These are phyloP conservation scores for Corymbia citriodora DNA, from an alignment of 441 rosid genomes.

Conservation along the genomic window DNA sequence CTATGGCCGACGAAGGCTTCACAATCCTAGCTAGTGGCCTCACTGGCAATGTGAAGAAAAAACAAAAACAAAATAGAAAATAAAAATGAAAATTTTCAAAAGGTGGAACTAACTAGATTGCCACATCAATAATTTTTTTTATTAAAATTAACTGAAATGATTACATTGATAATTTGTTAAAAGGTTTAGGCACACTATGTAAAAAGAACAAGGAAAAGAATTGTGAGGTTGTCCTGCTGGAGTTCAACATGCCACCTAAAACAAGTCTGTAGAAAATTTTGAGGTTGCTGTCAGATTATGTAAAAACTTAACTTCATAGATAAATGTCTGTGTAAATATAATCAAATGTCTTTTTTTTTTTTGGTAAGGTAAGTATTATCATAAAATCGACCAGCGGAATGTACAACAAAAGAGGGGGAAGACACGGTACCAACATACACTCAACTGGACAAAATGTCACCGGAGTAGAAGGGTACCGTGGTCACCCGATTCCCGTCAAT, in stretches of 20 bases:
- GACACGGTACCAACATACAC: too few species aligned
- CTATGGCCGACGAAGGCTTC: not conserved
- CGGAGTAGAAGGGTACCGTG: too few species aligned
- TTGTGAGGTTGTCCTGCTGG: not conserved
- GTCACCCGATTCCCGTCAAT: not conserved
- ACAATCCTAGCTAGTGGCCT: accelerated
- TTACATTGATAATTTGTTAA: not conserved
- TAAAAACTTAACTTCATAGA: not conserved
- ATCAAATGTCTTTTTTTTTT: not conserved
- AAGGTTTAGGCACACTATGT: not conserved
- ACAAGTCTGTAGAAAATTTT: not conserved
- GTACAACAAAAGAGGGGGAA: too few species aligned
- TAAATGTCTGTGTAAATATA: not conserved
- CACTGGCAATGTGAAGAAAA: not conserved
- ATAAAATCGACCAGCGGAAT: too few species aligned
- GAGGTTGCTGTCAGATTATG: not conserved
- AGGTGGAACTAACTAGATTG: not conserved
- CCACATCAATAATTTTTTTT: too few species aligned
- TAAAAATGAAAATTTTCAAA: too few species aligned
- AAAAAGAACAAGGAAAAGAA: not conserved
- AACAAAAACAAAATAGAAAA: too few species aligned
- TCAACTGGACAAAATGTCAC: too few species aligned
- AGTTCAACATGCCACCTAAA: not conserved
- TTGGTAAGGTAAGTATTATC: too few species aligned
- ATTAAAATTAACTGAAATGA: too few species aligned